Percentiles rank a stretch among this genome's conserved stretches.
phyloP scores from a whole-genome alignment of 2,329 filamentous ascomycete genomes.

The Diaporthe sp. region DNA sequence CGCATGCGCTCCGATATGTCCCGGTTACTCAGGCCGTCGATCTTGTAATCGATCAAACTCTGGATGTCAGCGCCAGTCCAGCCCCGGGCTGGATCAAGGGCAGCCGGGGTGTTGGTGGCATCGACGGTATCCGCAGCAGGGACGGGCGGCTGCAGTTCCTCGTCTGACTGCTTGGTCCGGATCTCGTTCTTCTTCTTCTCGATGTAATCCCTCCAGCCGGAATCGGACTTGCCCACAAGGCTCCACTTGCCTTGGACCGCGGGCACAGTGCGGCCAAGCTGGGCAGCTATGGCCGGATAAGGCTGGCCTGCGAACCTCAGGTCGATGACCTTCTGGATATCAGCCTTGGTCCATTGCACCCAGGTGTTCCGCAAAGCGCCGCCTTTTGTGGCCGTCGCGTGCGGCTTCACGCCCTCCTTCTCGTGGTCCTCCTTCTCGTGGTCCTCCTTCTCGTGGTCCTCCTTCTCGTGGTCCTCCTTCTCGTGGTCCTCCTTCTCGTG shows the following conservation, averaged over 20 bases:
- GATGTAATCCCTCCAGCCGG: neutral
- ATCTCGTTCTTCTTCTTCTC: neutral
- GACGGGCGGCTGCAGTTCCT: neutral
- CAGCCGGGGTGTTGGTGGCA: neutral
- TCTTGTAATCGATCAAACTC: neutral
- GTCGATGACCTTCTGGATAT: neutral
- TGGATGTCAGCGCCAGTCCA: neutral
- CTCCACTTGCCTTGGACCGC: neutral
- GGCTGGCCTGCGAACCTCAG: neutral
- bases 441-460: neutral
- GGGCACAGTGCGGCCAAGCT: neutral
- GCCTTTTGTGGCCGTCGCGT: neutral
- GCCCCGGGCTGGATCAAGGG: neutral
- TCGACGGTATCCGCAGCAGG: neutral
- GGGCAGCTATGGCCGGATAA: neutral
- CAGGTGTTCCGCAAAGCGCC: neutral
- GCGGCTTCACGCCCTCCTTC: neutral
- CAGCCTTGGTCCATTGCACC: neutral
- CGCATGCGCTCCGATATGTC: neutral
- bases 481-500: too few species aligned
- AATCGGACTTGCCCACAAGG: neutral
- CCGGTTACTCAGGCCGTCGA: neutral
- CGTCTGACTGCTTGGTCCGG: neutral
- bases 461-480: neutral
- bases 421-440: neutral